Evolutionary conservation across 129 eudicot genomes (phyloP).

Genomic region (Silybum marianum): DNA sequence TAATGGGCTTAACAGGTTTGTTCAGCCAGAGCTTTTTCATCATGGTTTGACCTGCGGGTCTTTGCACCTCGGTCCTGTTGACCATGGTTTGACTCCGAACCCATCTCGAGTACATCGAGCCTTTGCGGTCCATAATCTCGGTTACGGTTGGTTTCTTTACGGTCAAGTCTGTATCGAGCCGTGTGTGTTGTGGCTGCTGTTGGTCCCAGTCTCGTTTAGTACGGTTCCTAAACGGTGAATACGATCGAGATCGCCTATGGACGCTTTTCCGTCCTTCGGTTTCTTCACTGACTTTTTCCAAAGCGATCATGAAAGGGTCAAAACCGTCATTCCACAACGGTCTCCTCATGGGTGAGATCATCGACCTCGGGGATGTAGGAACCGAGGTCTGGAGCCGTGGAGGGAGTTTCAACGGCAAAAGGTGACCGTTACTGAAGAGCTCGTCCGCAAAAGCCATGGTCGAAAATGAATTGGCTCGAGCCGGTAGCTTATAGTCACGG

Average conservation of each 20-base stretch:
- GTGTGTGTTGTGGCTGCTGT: constrained; percentile 6
- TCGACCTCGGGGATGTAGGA: constrained; percentile 56
- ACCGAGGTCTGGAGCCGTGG: constrained; percentile 64
- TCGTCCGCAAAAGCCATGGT: constrained; percentile 77
- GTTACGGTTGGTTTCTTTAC: constrained; percentile 15
- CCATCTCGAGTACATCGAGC: constrained; percentile 58
- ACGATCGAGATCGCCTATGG: constrained; percentile 64
- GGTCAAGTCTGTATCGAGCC: background rate
- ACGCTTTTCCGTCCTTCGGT: constrained; percentile 41
- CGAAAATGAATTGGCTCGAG: constrained; percentile 54
- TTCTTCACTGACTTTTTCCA: constrained; percentile 70
- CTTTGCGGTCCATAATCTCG: constrained; percentile 45
- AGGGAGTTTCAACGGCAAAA: constrained; percentile 81
- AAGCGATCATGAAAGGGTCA: constrained; percentile 79
- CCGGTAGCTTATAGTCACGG: constrained; percentile 10
- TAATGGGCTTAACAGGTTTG: constrained; percentile 31
- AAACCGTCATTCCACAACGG: constrained; percentile 77
- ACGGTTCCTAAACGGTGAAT: constrained; percentile 50
- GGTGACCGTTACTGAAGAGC: constrained; percentile 57
- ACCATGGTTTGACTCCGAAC: constrained; percentile 47
- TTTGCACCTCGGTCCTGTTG: constrained; percentile 26
- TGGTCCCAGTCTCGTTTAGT: constrained; percentile 1
- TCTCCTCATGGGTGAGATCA: constrained; percentile 37
- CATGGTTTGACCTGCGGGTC: constrained; percentile 35
- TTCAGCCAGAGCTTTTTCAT: constrained; percentile 28